Conservation (phyloP, 116 monocot genomes). For the Thalassia testudinum region DNA sequence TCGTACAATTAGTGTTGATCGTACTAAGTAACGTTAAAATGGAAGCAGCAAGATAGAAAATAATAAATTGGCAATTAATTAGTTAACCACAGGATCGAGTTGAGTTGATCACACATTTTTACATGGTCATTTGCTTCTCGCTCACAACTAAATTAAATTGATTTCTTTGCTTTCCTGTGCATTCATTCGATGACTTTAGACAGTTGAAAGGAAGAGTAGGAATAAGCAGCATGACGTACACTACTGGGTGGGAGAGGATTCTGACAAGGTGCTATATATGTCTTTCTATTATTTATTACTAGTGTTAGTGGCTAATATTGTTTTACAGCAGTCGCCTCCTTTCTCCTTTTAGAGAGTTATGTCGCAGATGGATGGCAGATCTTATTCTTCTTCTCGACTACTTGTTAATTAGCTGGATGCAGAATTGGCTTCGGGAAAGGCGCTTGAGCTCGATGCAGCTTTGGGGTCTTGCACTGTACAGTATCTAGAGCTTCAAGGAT, state of each 20-base stretch:
- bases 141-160: no score
- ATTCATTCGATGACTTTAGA: no score
- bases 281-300: background rate
- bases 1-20: no score
- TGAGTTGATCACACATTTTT: no score
- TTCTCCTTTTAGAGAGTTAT: background rate
- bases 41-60: no score
- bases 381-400: background rate
- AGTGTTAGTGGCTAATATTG: no score
- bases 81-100: no score
- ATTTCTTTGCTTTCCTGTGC: no score
- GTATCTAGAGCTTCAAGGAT: constrained; percentile 39
- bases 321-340: background rate
- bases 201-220: constrained; percentile 12
- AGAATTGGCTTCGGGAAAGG: constrained; percentile 36
- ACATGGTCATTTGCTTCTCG: no score
- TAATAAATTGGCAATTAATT: no score
- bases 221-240: constrained; percentile 24
- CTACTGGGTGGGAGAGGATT: constrained; percentile 39
- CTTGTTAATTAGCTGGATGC: constrained; percentile 27
- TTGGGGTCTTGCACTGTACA: constrained; percentile 46
- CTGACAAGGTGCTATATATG: constrained; percentile 10
- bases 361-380: background rate
- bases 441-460: constrained; percentile 30
- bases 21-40: no score